Base-by-base conservation (phyloP, 805 yeast genomes). In the Blastobotrys attinorum region DNA sequence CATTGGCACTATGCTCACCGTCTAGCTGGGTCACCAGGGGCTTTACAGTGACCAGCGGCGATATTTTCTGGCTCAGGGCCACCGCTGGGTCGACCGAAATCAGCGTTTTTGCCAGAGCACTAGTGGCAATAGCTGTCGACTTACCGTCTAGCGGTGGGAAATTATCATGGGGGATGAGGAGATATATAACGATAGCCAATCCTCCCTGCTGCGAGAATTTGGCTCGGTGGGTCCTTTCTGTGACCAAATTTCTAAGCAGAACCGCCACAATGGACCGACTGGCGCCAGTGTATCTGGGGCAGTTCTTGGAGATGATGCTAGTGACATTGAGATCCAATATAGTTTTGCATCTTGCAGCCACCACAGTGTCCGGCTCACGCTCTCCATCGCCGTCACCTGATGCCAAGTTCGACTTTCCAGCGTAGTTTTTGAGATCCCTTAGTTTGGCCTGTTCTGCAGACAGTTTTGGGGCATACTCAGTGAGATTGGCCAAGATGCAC, bases 161-260 rank as follows among this genome's bases (percentile, higher is more conserved):
- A 17, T 8, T 29, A 21, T 43, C 39, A 17, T 21, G 34, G 13
- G 40, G 56, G 13, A 51, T 44, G 47, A 57, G 47, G 15, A 64
- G 42, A 38, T 60, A 64, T 18, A 58, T 40, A 4, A 56, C 48
- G 7, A 61, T 51, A 2, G 65, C 54, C 18, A 59, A 54, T 3
- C 63, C 67, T 6, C 71, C 69, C 43, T 65, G 64, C 23, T 51
- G 48, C 3, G 62, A 60, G 22, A 63, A 50, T 2, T 29, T 42
- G 13, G 50, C 45, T 1, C 70, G 50, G 23, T 55, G 52, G 5
- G 49, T 15, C 37, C 46, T 45, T 21, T 52, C 52, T 16, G 58
- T 53, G 1, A 63, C 60, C 31, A 66, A 45, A 31, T 59, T 57
- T 15, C 60, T 53, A 37, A 65, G 47, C 22, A 60, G 48, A 15